Evolutionary conservation across 2,329 filamentous ascomycete genomes (phyloP), one percentile per base, ranked within the genome.

Genomic region (Ascochyta rabiei): DNA sequence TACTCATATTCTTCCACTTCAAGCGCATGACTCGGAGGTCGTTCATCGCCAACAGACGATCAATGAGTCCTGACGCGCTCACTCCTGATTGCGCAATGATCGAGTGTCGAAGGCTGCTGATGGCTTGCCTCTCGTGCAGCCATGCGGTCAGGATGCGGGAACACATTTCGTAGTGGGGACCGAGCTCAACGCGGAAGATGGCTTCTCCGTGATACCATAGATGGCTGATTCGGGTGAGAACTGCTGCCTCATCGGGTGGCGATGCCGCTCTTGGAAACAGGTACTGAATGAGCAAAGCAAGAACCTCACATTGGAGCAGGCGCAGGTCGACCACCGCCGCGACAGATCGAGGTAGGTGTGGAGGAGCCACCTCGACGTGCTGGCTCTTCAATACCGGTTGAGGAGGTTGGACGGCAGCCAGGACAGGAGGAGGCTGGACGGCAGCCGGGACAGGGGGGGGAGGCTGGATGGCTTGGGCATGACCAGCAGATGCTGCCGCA

Each of bases 1-100:
- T 62, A 38, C 68, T 72, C 70, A 74, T 73, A 16, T 70, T 69
- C 58, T 73, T 74, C 71, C 71, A 74, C 54, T 72, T 73, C 24
- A 73, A 48, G 12, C 69, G 54, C 63, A 73, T 68, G 6, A 69
- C 62, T 18, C 71, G 60, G 8, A 74, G 59, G 35, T 74, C 71
- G 41, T 74, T 74, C 64, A 74, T 69, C 0, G 70, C 70, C 1
- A 74, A 53, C 1, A 74, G 57, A 0, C 70, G 66, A 30, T 72
- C 71, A 15, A 70, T 64, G 13, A 73, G 62, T 21, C 66, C 70
- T 2, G 64, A 44, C 18, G 64, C 61, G 2, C 50, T 58, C 8
- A 70, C 57, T 9, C 68, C 68, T 4, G 71, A 69, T 15, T 63
- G 60, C 4, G 57, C 48, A 0, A 64, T 54, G 40, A 74, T 53